Evolutionary conservation across 805 yeast genomes (phyloP).

Genomic region (Ogataea pilisensis): DNA sequence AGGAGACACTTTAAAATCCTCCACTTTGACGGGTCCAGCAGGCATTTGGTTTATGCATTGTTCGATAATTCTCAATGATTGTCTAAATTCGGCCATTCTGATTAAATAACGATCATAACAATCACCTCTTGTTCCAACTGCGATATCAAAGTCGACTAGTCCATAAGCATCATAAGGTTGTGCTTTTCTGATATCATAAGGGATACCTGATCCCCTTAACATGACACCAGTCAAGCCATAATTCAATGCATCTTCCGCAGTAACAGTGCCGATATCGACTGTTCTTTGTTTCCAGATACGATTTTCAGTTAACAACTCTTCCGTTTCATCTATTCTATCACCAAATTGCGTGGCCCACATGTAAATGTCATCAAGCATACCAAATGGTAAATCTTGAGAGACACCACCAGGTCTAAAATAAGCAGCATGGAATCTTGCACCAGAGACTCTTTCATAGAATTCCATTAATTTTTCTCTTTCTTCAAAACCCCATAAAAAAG

Average conservation of each 20-base stretch:
- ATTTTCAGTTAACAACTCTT: slow-evolving; percentile 84
- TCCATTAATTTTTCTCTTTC: slow-evolving; percentile 93
- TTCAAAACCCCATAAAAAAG: slow-evolving; percentile 92
- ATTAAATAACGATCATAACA: slow-evolving; percentile 86
- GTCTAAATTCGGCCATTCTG: slow-evolving; percentile 91
- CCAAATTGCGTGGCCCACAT: slow-evolving; percentile 98
- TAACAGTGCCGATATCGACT: slow-evolving; percentile 69
- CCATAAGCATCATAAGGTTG: slow-evolving; percentile 92
- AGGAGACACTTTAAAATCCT: slow-evolving; percentile 80
- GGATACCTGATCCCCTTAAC: slow-evolving; percentile 89
- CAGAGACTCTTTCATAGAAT: slow-evolving; percentile 85
- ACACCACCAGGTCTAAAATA: slow-evolving; percentile 93
- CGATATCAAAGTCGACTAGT: slow-evolving; percentile 77
- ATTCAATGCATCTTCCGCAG: slow-evolving; percentile 84
- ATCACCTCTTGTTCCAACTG: slow-evolving; percentile 86
- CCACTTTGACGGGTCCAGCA: slow-evolving; percentile 86
- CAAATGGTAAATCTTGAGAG: slow-evolving; percentile 81
- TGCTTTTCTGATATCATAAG: slow-evolving; percentile 79
- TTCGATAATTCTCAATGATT: slow-evolving; percentile 80
- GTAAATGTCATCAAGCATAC: slow-evolving; percentile 82
- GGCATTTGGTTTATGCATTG: slow-evolving; percentile 92
- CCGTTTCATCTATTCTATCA: slow-evolving; percentile 86
- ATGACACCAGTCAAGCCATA: slow-evolving; percentile 80
- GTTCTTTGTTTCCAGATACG: slow-evolving; percentile 92
- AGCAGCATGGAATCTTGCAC: slow-evolving; percentile 86